phyloP scores from a whole-genome alignment of 2,329 filamentous ascomycete genomes.

The Pseudocercospora ulei region DNA sequence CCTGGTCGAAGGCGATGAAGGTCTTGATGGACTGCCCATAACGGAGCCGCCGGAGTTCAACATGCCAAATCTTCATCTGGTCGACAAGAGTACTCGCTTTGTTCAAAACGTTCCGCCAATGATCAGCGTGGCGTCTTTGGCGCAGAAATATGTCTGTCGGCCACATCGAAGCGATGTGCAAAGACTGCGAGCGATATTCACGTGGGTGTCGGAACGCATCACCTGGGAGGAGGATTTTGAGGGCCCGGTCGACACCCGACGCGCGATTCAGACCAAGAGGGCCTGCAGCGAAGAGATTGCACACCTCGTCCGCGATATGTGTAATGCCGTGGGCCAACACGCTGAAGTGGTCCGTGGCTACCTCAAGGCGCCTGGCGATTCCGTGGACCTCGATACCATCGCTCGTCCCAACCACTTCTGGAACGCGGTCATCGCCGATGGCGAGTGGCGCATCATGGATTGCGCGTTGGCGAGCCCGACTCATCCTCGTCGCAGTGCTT shows the following conservation, averaged over 20 bases:
- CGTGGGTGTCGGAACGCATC: conserved; percentile 91
- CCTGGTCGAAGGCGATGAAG: conserved; percentile 80
- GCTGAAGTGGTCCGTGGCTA: conserved; percentile 83
- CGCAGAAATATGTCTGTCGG: conserved; percentile 84
- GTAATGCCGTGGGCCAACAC: conserved; percentile 73
- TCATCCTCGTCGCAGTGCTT: conserved; percentile 67
- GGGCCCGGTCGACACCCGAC: conserved; percentile 68
- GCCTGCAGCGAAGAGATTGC: conserved; percentile 86
- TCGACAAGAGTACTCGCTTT: conserved; percentile 94
- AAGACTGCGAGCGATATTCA: conserved; percentile 85
- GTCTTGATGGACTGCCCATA: conserved; percentile 73
- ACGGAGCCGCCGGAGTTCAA: conserved; percentile 71
- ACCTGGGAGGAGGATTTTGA: conserved; percentile 93
- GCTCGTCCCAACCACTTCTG: conserved; percentile 94
- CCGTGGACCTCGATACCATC: conserved; percentile 67
- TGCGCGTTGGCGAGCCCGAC: conserved; percentile 86
- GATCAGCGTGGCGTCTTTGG: conserved; percentile 70
- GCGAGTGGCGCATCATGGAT: conserved; percentile 94
- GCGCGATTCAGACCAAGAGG: conserved; percentile 73
- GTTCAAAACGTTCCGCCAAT: conserved; percentile 66
- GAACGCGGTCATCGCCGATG: conserved; percentile 88
- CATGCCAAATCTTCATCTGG: conserved; percentile 59
- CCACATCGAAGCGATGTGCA: conserved; percentile 93
- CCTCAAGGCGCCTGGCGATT: conserved; percentile 79
- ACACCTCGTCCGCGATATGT: conserved; percentile 84